phyloP scores from a whole-genome alignment of 2,329 filamentous ascomycete genomes.

The Penicillium sp. region DNA sequence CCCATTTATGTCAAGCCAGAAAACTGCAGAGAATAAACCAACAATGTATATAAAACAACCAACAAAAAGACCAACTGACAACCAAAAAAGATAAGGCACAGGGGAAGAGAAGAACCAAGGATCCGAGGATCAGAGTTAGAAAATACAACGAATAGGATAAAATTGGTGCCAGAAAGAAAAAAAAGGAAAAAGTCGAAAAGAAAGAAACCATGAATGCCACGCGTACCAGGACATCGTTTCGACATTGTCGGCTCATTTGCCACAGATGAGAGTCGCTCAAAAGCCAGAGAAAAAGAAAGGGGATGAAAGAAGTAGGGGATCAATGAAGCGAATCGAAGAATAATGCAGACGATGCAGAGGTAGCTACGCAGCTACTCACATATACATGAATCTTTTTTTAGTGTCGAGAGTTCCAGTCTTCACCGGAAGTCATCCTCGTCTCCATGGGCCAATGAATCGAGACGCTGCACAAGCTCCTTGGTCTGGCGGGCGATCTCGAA shows the following conservation, averaged over 20 bases:
- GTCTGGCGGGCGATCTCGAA: conserved; percentile 81
- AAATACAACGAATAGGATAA: conserved; percentile 22
- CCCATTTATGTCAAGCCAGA: conserved; percentile 7
- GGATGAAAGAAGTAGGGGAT: conserved; percentile 5
- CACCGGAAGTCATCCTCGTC: conserved; percentile 43
- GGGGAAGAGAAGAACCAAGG: conserved; percentile 7
- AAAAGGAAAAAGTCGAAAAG: conserved; percentile 10
- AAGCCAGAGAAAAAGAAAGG: conserved; percentile 21
- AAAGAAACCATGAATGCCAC: conserved; percentile 18
- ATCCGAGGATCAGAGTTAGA: conserved; percentile 1
- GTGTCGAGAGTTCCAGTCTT: conserved; percentile 10
- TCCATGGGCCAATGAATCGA: conserved; percentile 42
- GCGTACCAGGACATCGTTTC: conserved; percentile 26
- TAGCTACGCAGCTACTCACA: not conserved
- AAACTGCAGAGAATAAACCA: not conserved
- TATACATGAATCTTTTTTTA: conserved; percentile 2
- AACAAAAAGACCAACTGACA: conserved; percentile 3
- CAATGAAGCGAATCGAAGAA: conserved; percentile 5
- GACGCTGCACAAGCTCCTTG: conserved; percentile 64
- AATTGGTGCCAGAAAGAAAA: conserved; percentile 2
- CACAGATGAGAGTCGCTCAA: conserved; percentile 26
- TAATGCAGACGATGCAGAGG: conserved; percentile 5
- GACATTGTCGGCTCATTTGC: conserved; percentile 26
- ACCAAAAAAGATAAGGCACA: conserved; percentile 10
- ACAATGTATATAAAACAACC: not conserved